Base-by-base conservation (phyloP, 352 stramenopile species). In the Phytopythium vexans region DNA sequence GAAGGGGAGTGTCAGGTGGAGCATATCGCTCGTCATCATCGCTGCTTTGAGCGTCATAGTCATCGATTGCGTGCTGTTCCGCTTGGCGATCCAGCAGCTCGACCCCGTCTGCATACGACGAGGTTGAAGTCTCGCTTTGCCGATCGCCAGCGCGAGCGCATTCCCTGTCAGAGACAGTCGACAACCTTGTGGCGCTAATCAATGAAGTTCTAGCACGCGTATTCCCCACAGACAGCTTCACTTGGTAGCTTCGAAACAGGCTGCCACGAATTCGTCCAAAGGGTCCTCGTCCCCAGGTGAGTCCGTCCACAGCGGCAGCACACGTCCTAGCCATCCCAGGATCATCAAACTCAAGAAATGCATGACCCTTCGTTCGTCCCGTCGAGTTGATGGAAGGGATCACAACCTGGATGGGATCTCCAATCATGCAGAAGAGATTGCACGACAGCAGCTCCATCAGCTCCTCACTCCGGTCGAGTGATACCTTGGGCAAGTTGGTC, bases 321-420 rank as follows among this genome's bases (percentile, higher is more conserved):
- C 76, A 89, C 21, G 37, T 57, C 11, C 59, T 82, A 7, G 85
- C 82, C 62, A 91, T 75, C 4, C 63, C 56, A 0, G 70, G 78
- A 37, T 92, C 77, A 40, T 90, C 75, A 53, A 94, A 94, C 51
- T 94, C 85, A 36, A 94, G 56, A 56, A 94, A 94, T 6, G 82
- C 85, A 43, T 91, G 78, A 1, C 82, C 82, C 58, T 92, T 92
- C 32, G 74, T 92, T 44, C 74, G 64, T 31, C 74, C 72, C 0
- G 75, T 86, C 4, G 71, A 77, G 37, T 56, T 86, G 42, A 71
- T 63, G 1, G 74, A 91, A 14, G 85, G 81, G 12, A 93, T 82
- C 10, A 92, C 74, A 11, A 94, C 81, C 65, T 94, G 85, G 43
- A 94, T 86, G 1, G 85, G 85, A 33, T 92, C 81, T 7, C 74